A percentile compares a stretch with the other conserved stretches of the same genome.
phyloP scores from a whole-genome alignment of 805 yeast genomes.

The Alloascoidea africana region DNA sequence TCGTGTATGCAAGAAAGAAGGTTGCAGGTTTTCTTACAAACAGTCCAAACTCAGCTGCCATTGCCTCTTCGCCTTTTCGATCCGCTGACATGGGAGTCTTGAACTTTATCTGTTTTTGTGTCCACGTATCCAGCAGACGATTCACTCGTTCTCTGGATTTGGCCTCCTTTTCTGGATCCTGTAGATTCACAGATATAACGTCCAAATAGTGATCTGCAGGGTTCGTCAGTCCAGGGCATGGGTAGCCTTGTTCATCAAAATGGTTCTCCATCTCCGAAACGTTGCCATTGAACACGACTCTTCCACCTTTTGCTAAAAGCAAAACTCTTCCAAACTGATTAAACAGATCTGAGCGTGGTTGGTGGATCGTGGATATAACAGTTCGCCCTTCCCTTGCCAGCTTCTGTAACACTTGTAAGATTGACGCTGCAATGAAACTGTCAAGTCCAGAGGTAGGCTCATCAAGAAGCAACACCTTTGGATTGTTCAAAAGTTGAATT shows the following conservation, averaged over 20 bases:
- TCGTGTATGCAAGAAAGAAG: constrained; percentile 19
- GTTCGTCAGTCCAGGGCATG: constrained; percentile 46
- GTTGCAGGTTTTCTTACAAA: constrained; percentile 17
- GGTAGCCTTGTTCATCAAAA: constrained; percentile 32
- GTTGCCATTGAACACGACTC: constrained; percentile 51
- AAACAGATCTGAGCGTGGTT: constrained; percentile 60
- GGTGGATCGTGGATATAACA: constrained; percentile 67
- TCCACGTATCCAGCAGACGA: constrained; percentile 24
- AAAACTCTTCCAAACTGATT: constrained; percentile 54
- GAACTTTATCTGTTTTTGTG: constrained; percentile 2
- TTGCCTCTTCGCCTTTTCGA: constrained; percentile 5
- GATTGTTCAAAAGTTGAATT: constrained; percentile 57
- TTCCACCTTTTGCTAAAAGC: constrained; percentile 59
- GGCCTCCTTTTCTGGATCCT: constrained; percentile 25
- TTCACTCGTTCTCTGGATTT: constrained; percentile 26
- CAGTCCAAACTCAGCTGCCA: constrained; percentile 15
- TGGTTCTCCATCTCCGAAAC: constrained; percentile 29
- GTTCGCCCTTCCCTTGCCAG: constrained; percentile 48
- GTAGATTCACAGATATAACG: constrained; percentile 41
- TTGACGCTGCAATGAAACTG: constrained; percentile 59
- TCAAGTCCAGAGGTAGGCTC: constrained; percentile 89
- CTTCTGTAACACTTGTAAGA: constrained; percentile 40
- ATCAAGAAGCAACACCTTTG: constrained; percentile 58
- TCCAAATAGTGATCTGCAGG: constrained; percentile 68
- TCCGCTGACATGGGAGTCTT: background rate